Evolutionary conservation across 331 rosid species (phyloP), one percentile per base, ranked within the genome.

Genomic region (Saraca asoca): DNA sequence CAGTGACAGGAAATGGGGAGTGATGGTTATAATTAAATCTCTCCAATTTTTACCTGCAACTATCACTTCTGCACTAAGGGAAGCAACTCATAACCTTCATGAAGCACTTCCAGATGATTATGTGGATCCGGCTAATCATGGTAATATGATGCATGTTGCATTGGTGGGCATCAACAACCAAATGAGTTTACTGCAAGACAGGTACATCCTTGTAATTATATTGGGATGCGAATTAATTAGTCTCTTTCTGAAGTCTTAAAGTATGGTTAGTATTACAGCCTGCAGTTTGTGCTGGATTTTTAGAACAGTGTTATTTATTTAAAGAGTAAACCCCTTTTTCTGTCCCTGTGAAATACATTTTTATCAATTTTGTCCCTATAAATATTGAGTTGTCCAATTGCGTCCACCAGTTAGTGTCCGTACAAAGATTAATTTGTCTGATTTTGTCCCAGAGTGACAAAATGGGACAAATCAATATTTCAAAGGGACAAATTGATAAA

Each of bases 121-220:
- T 66, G 52, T 46, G 1, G 87, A 86, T 58, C 71, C 86, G 55
- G 65, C 57, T 46, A 75, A 76, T 81, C 73, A 75, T 59, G 99
- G 99, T 56, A 88, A 94, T 81, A 94, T 94, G 97, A 86, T 94
- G 91, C 99, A 94, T 79, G 88, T 94, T 74, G 97, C 93, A 69
- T 77, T 94, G 78, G 97, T 72, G 59, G 99, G 99, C 64, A 80
- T 90, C 82, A 94, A 90, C 81, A 94, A 94, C 70, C 99, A 85
- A 80, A 94, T 90, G 99, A 94, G 99, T 87, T 85, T 79, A 80
- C 91, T 94, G 65, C 99, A 94, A 83, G 99, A 94, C 72, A 94
- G 99, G 99, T 94, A 83, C n/a, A 18, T 60, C 18, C 33, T 62
- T 44, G 44, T 56, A n/a, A 41, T 49, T 70, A 7, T 34, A 60